Evolutionary conservation across 2,329 filamentous ascomycete species (phyloP).

Genomic region (Neofusicoccum sp.): DNA sequence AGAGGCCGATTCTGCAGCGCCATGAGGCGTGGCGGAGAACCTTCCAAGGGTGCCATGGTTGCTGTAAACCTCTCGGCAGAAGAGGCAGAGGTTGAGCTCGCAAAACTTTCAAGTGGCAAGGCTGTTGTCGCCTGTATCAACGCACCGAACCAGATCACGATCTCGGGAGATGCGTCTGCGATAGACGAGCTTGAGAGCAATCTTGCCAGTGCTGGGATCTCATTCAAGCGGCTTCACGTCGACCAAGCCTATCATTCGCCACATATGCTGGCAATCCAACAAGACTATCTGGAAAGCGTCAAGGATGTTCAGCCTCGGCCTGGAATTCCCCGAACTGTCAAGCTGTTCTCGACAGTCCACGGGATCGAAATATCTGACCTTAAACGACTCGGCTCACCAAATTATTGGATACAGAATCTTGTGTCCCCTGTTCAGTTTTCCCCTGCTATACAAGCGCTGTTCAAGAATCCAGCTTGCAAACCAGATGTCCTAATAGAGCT

Average conservation of each 20-base stretch:
- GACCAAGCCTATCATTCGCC: constrained; percentile 23
- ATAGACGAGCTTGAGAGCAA: neutral
- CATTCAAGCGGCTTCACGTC: constrained; percentile 20
- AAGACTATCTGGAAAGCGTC: constrained; percentile 19
- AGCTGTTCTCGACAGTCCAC: neutral
- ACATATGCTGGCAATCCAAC: constrained; percentile 18
- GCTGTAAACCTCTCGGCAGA: constrained; percentile 24
- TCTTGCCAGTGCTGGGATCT: constrained; percentile 10
- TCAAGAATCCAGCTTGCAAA: too few species aligned
- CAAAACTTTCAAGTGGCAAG: constrained; percentile 18
- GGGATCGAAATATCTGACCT: too few species aligned
- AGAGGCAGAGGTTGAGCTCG: constrained; percentile 8
- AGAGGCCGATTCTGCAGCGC: constrained; percentile 4
- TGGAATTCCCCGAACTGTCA: constrained; percentile 13
- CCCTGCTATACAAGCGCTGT: too few species aligned
- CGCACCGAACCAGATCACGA: constrained; percentile 13
- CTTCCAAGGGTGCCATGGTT: constrained; percentile 26
- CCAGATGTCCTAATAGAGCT: too few species aligned
- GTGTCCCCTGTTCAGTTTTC: too few species aligned
- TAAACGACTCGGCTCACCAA: too few species aligned
- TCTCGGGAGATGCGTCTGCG: neutral
- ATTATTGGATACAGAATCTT: too few species aligned
- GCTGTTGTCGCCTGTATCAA: constrained; percentile 22
- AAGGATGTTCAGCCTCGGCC: constrained; percentile 20
- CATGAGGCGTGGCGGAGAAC: neutral